A percentile compares a stretch with the other conserved stretches of the same genome.
These are phyloP conservation scores for Macrotyloma uniflorum DNA, from an alignment of 306 rosid genomes.

Conservation along the genomic window DNA sequence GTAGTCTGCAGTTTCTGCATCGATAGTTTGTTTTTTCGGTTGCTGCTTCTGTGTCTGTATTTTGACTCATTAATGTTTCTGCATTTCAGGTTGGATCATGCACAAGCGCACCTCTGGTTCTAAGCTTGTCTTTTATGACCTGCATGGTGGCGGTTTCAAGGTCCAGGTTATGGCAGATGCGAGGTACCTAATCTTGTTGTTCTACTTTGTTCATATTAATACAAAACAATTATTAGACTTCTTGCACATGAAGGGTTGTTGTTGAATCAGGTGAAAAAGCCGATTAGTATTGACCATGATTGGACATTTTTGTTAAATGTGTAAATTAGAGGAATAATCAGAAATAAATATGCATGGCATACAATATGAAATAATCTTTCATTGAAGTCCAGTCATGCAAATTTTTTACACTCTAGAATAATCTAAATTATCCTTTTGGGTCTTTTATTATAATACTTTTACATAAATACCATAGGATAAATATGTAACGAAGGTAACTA, in stretches of 20 bases:
- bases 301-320: background rate
- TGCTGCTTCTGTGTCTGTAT: constrained; percentile 21
- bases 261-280: background rate
- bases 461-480: background rate
- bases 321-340: background rate
- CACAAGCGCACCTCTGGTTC: constrained; percentile 71
- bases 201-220: background rate
- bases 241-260: background rate
- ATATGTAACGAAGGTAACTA: background rate
- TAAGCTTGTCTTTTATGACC: constrained; percentile 76
- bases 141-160: constrained; percentile 64
- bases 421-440: background rate
- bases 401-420: background rate
- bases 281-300: background rate
- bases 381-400: background rate
- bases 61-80: background rate
- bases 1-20: constrained; percentile 46
- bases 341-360: background rate
- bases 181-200: constrained; percentile 48
- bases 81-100: constrained; percentile 60
- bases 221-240: background rate
- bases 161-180: constrained; percentile 91
- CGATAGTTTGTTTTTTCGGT: background rate
- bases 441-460: constrained; percentile 1
- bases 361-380: background rate